These are phyloP conservation scores for Lyophyllum atratum DNA, from an alignment of 768 basidiomycete genomes.

Conservation along the genomic window DNA sequence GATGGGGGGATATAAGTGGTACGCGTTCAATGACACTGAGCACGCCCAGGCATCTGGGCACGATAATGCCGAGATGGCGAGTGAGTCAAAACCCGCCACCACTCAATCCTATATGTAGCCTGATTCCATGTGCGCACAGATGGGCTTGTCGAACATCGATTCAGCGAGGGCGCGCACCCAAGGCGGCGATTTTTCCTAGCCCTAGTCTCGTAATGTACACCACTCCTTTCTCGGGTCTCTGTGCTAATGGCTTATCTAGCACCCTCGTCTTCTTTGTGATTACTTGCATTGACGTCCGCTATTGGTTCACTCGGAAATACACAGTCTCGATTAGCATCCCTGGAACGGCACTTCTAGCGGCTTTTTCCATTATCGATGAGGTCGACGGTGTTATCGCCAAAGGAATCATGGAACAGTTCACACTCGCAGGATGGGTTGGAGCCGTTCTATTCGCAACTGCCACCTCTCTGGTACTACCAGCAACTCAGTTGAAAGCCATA, in stretches of 20 bases:
- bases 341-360: constrained; percentile 20
- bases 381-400: not conserved
- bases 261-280: not conserved
- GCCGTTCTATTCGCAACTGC: not conserved
- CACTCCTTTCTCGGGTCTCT: not conserved
- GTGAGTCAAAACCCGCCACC: constrained; percentile 17
- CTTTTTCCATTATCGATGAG: constrained; percentile 7
- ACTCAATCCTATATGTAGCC: too few species aligned
- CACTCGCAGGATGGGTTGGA: not conserved
- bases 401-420: not conserved
- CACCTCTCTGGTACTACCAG: constrained; percentile 8
- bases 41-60: constrained; percentile 20
- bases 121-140: constrained; percentile 14
- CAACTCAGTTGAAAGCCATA: constrained; percentile 27
- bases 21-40: constrained; percentile 25
- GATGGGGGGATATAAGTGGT: constrained; percentile 1
- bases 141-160: constrained; percentile 27
- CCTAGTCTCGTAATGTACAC: constrained; percentile 11
- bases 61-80: constrained; percentile 19
- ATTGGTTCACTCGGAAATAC: constrained; percentile 33
- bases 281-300: constrained; percentile 17
- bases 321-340: constrained; percentile 31
- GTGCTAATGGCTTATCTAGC: not conserved
- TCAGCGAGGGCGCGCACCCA: constrained; percentile 28
- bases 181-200: constrained; percentile 17